Evolutionary conservation across 176 grass and related monocot genomes (phyloP).

Genomic region (Tuctoria greenei): DNA sequence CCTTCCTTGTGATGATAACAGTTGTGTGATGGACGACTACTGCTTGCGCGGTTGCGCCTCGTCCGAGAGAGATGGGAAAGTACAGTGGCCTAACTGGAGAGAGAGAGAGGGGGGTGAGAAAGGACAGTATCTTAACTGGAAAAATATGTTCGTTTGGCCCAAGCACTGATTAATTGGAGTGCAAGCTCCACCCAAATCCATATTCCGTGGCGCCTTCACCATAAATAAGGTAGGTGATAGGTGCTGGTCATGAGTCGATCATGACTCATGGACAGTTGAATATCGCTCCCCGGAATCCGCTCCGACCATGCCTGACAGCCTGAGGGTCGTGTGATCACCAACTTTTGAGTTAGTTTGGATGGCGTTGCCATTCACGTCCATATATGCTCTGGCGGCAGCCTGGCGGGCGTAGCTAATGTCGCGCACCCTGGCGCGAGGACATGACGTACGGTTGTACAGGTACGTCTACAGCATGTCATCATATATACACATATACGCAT

Average conservation of each 20-base stretch:
- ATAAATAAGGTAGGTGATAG: neutral
- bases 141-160: neutral
- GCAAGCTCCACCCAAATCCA: neutral
- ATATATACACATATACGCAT: neutral
- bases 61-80: neutral
- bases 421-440: too few species aligned
- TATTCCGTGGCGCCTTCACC: neutral
- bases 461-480: neutral
- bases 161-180: neutral
- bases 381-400: neutral
- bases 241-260: too few species aligned
- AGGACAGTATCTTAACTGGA: neutral
- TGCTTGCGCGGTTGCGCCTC: neutral
- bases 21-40: neutral
- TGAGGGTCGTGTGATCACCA: neutral
- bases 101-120: neutral
- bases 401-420: neutral
- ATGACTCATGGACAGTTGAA: neutral
- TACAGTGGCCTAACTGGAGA: too few species aligned
- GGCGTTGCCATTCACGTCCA: neutral
- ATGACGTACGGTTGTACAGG: neutral
- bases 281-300: neutral
- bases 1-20: neutral
- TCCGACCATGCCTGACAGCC: too few species aligned
- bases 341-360: neutral